Evolutionary conservation across 2,329 filamentous ascomycete species (phyloP).

Genomic region (Aspergillus caelatus): DNA sequence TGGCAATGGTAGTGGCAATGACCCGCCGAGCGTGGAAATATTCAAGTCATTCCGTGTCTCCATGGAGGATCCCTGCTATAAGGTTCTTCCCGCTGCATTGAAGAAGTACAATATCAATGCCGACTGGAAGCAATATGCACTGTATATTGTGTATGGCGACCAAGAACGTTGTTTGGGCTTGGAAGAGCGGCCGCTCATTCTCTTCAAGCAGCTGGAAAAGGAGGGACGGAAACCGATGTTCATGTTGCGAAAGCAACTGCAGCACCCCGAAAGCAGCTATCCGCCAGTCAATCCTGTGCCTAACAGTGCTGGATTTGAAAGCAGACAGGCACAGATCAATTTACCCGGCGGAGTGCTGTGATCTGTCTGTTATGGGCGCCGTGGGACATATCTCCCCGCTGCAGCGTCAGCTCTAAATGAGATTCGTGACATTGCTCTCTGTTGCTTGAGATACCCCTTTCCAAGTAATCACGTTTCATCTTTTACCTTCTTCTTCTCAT

Average conservation of each 20-base stretch:
- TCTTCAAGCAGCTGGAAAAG: slow-evolving; percentile 96
- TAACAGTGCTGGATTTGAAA: slow-evolving; percentile 36
- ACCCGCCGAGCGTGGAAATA: slow-evolving; percentile 72
- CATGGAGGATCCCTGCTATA: slow-evolving; percentile 97
- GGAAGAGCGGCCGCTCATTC: slow-evolving; percentile 88
- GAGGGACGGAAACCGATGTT: slow-evolving; percentile 99
- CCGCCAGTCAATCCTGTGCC: slow-evolving; percentile 30
- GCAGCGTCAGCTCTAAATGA: neutral
- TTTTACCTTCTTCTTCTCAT: neutral
- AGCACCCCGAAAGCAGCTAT: slow-evolving; percentile 46
- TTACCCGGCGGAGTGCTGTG: slow-evolving; percentile 36
- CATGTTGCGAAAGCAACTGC: slow-evolving; percentile 78
- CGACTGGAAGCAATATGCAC: slow-evolving; percentile 93
- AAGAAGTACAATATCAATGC: slow-evolving; percentile 99
- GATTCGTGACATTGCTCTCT: neutral
- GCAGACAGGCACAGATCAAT: slow-evolving; percentile 34
- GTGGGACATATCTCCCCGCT: neutral
- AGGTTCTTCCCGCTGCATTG: slow-evolving; percentile 90
- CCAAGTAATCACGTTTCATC: slow-evolving; percentile 1
- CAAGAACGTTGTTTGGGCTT: slow-evolving; percentile 91
- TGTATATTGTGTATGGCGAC: slow-evolving; percentile 99
- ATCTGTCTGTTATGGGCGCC: slow-evolving; percentile 5
- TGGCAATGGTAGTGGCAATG: slow-evolving; percentile 29
- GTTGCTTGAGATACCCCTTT: slow-evolving; percentile 9
- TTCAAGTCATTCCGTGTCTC: slow-evolving; percentile 99